phyloP scores from a whole-genome alignment of 257 asterid species.

The Cinchona pubescens region DNA sequence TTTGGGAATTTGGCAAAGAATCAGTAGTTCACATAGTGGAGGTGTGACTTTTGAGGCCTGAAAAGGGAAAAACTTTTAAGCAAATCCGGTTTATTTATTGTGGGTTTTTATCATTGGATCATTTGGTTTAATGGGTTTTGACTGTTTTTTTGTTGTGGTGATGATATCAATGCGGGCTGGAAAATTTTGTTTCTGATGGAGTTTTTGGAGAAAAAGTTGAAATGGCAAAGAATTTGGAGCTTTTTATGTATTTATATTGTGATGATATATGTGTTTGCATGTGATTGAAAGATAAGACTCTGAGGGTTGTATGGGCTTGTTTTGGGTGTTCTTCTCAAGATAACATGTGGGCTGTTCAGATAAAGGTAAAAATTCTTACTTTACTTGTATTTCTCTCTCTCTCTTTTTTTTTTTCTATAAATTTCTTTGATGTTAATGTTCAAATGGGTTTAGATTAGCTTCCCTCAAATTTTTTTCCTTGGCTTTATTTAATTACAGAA shows the following conservation, averaged over 20 bases:
- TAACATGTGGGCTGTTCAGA: conserved; percentile 35
- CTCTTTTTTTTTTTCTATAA: too few species aligned
- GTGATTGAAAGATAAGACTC: conserved; percentile 63
- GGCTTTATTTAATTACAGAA: not conserved
- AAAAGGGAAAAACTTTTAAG: not conserved
- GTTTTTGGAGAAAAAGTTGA: conserved; percentile 28
- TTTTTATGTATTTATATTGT: conserved; percentile 3
- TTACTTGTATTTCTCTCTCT: conserved; percentile 8
- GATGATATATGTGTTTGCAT: conserved; percentile 29
- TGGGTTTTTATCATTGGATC: conserved; percentile 13
- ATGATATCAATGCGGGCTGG: conserved; percentile 47
- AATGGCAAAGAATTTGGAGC: conserved; percentile 15
- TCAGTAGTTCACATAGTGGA: not conserved
- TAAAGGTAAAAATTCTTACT: conserved; percentile 24
- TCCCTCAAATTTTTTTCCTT: not conserved
- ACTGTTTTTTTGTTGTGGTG: conserved; percentile 19
- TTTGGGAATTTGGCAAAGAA: not conserved
- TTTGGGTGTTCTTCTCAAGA: conserved; percentile 21
- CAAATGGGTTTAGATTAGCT: not conserved
- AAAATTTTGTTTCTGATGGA: conserved; percentile 8
- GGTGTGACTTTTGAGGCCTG: not conserved
- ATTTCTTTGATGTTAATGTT: not conserved
- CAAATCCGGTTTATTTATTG: conserved; percentile 6
- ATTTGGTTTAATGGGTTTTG: conserved; percentile 12
- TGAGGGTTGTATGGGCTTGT: conserved; percentile 32